A percentile compares a stretch with the other conserved stretches of the same genome.
Evolutionary conservation across 331 rosid species (phyloP).

Genomic region (Acacia concinna): DNA sequence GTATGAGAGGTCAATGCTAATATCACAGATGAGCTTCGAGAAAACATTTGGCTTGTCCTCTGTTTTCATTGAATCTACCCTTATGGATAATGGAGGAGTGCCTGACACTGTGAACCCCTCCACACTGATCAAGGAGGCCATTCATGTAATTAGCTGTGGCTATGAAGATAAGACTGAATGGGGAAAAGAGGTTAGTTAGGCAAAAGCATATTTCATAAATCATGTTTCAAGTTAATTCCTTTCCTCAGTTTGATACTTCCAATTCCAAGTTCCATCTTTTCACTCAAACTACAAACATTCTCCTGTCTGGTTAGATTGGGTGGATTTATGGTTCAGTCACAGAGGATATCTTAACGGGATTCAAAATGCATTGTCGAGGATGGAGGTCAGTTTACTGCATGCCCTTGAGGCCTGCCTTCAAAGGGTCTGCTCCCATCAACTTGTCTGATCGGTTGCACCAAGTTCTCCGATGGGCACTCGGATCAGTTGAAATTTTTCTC

Average conservation of each 20-base stretch:
- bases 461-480: constrained; percentile 99
- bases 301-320: constrained; percentile 68
- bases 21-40: constrained; percentile 94
- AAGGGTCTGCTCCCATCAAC: constrained; percentile 95
- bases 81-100: constrained; percentile 91
- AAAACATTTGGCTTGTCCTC: constrained; percentile 93
- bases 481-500: constrained; percentile 98
- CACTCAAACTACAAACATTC: not conserved
- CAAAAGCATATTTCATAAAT: not conserved
- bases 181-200: constrained; percentile 90
- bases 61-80: constrained; percentile 90
- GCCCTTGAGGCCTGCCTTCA: constrained; percentile 98
- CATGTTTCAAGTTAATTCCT: not conserved
- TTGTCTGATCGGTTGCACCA: constrained; percentile 93
- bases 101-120: constrained; percentile 79
- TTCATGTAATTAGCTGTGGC: constrained; percentile 94
- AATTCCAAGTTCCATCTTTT: not conserved
- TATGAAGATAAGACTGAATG: constrained; percentile 96
- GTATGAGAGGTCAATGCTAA: constrained; percentile 94
- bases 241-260: not conserved
- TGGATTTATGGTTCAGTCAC: constrained; percentile 99
- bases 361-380: constrained; percentile 99
- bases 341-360: constrained; percentile 96
- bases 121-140: constrained; percentile 86
- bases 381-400: constrained; percentile 99